Conservation (phyloP, 305 asterid species). For the Fraxinus sp. region DNA sequence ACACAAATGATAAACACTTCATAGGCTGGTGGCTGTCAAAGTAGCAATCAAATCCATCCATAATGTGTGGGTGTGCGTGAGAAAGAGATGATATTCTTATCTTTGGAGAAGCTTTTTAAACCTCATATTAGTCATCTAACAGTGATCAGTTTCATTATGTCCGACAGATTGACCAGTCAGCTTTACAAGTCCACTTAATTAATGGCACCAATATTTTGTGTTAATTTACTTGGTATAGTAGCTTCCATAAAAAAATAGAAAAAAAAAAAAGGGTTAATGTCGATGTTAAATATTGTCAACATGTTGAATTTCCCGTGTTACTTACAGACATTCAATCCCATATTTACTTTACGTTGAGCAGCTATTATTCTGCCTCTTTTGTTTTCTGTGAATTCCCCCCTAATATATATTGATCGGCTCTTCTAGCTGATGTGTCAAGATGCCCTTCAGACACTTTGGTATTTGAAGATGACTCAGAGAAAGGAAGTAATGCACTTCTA, state of each 20-base stretch:
- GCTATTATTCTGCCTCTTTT: neutral
- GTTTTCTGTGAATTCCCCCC: neutral
- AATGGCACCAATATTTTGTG: neutral
- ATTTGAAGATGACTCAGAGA: conserved; percentile 88
- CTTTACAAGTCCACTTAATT: neutral
- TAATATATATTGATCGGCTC: neutral
- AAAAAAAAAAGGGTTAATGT: neutral
- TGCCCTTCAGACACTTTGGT: conserved; percentile 51
- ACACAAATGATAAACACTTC: neutral
- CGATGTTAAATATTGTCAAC: neutral
- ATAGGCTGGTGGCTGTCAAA: neutral
- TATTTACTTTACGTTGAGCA: neutral
- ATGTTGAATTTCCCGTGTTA: neutral
- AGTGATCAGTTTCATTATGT: neutral
- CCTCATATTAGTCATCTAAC: neutral
- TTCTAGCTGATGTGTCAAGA: conserved; percentile 63
- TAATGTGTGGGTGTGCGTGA: neutral
- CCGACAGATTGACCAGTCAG: neutral
- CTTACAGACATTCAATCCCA: neutral
- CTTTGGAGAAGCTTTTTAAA: neutral
- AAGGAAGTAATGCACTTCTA: conserved; percentile 92
- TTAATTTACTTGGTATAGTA: neutral
- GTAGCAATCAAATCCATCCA: neutral
- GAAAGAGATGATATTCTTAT: neutral
- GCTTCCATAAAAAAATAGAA: neutral